These are phyloP conservation scores for Lachancea quebecensis DNA, from an alignment of 805 yeast species.

Conservation along the genomic window DNA sequence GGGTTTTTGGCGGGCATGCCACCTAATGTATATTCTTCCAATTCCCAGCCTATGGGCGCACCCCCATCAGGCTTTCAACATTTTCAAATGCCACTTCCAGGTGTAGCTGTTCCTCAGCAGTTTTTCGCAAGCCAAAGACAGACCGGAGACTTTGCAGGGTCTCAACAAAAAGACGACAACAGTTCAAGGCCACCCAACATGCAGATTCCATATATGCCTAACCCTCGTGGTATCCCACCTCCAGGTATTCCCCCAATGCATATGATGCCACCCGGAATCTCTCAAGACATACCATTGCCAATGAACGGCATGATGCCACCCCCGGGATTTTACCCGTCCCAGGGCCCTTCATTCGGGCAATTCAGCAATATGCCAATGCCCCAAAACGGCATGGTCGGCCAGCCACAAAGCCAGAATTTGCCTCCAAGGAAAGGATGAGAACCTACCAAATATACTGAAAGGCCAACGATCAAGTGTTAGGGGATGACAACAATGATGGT, in stretches of 20 bases:
- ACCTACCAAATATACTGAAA: not conserved
- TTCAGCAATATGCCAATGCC: constrained; percentile 3
- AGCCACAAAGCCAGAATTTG: constrained; percentile 1
- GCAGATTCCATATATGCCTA: constrained; percentile 22
- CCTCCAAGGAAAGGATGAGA: constrained; percentile 1
- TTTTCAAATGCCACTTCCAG: constrained; percentile 13
- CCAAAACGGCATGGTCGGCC: not conserved
- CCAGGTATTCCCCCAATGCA: constrained; percentile 28
- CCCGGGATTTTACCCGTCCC: constrained; percentile 19
- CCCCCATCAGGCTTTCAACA: constrained; percentile 18
- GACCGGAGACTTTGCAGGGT: not conserved
- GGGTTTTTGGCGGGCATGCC: constrained; percentile 20
- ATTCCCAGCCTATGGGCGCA: constrained; percentile 5
- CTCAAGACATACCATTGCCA: constrained; percentile 18
- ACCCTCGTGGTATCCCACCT: constrained; percentile 20
- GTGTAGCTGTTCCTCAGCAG: constrained; percentile 9
- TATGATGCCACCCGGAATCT: constrained; percentile 21
- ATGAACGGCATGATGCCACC: constrained; percentile 20
- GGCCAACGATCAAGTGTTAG: not conserved
- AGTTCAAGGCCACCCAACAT: constrained; percentile 8
- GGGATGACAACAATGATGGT: not conserved
- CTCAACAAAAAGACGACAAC: constrained; percentile 2
- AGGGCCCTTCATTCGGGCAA: constrained; percentile 9
- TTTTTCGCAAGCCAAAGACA: constrained; percentile 3
- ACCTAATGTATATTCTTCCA: constrained; percentile 16